Percentiles rank a stretch among this genome's conserved stretches.
These are phyloP conservation scores for Venturia oleaginea DNA, from an alignment of 2,329 filamentous ascomycete species.

Conservation along the genomic window DNA sequence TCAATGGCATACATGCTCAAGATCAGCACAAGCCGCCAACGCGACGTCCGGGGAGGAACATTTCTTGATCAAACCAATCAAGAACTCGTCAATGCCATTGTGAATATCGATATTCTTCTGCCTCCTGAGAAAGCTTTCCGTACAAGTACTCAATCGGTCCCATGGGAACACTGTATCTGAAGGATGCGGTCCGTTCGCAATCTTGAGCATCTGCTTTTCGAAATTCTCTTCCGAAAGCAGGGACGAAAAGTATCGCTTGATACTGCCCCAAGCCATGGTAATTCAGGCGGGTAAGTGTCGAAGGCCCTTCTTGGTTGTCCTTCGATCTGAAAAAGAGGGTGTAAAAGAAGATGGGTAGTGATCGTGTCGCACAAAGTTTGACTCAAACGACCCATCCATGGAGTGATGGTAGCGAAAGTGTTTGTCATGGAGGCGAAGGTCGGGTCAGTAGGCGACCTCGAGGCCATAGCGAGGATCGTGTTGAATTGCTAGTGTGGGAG, in stretches of 20 bases:
- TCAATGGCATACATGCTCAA: constrained; percentile 16
- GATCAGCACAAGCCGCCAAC: constrained; percentile 24
- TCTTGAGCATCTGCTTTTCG: constrained; percentile 21
- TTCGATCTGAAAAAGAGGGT: neutral
- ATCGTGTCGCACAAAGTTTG: neutral
- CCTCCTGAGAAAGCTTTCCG: constrained; percentile 24
- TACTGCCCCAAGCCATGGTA: neutral
- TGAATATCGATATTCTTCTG: constrained; percentile 23
- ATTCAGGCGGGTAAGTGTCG: neutral
- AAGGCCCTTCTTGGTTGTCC: neutral
- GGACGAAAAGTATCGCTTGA: neutral
- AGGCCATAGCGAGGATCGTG: neutral
- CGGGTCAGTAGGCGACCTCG: neutral
- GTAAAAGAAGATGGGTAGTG: neutral
- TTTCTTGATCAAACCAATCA: constrained; percentile 20
- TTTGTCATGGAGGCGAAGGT: neutral
- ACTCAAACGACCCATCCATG: neutral
- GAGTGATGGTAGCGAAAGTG: neutral
- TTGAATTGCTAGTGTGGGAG: constrained; percentile 22
- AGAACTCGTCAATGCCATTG: constrained; percentile 19
- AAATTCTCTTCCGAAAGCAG: constrained; percentile 16
- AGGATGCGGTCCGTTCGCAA: constrained; percentile 20
- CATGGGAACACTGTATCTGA: constrained; percentile 23
- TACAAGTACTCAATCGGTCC: constrained; percentile 19
- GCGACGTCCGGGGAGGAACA: constrained; percentile 20